Conservation (phyloP, 805 yeast species). For the Starmera amethionina region DNA sequence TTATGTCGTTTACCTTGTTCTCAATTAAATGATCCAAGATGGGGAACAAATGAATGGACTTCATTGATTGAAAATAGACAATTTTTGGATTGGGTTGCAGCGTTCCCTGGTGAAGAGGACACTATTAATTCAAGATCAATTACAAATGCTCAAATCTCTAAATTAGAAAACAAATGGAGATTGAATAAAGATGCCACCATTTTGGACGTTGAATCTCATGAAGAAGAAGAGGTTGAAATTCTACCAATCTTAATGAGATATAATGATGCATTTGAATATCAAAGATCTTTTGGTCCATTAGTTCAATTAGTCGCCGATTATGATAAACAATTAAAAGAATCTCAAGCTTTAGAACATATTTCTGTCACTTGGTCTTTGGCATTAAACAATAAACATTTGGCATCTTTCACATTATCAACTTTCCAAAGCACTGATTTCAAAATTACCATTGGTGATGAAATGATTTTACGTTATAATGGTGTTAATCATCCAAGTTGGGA, state of each 20-base stretch:
- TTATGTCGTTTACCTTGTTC: constrained; percentile 87
- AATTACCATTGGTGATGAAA: constrained; percentile 80
- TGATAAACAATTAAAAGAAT: constrained; percentile 64
- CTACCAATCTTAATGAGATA: constrained; percentile 70
- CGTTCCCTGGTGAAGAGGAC: constrained; percentile 58
- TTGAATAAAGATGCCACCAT: constrained; percentile 60
- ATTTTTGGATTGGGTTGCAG: constrained; percentile 75
- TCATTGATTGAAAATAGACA: constrained; percentile 73
- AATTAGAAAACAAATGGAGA: constrained; percentile 77
- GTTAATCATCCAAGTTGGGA: constrained; percentile 56
- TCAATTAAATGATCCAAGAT: constrained; percentile 58
- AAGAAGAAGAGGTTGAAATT: constrained; percentile 43
- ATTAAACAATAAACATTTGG: constrained; percentile 54
- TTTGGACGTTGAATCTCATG: constrained; percentile 48
- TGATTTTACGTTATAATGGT: constrained; percentile 57
- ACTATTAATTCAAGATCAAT: constrained; percentile 44
- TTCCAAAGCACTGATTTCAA: constrained; percentile 56
- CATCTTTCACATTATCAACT: constrained; percentile 58
- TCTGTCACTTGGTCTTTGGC: constrained; percentile 67
- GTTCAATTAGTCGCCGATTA: constrained; percentile 75
- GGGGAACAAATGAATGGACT: constrained; percentile 89
- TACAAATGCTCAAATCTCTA: constrained; percentile 53
- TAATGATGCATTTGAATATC: constrained; percentile 77
- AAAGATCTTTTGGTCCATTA: constrained; percentile 74
- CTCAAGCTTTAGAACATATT: constrained; percentile 66